These are phyloP conservation scores for Alternaria arborescens DNA, from an alignment of 2,329 filamentous ascomycete genomes.

Conservation along the genomic window DNA sequence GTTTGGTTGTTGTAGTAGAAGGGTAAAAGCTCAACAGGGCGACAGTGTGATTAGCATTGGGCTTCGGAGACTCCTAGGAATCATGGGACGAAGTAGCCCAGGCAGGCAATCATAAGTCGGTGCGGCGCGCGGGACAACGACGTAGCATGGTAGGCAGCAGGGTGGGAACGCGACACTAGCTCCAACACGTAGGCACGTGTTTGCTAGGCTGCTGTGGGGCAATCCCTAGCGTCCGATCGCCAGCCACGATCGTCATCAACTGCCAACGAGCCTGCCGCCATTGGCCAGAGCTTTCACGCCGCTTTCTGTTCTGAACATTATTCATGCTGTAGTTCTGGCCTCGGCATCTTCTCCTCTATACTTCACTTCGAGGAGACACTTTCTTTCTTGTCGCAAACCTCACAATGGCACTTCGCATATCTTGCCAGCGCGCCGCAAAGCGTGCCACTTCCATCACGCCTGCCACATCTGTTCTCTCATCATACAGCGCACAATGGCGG, in stretches of 20 bases:
- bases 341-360: conserved; percentile 11
- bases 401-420: conserved; percentile 52
- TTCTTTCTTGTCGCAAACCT: conserved; percentile 32
- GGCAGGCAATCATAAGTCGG: background rate
- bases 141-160: conserved; percentile 39
- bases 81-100: background rate
- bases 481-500: conserved; percentile 48
- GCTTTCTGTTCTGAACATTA: conserved; percentile 29
- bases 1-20: background rate
- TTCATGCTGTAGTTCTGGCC: conserved; percentile 34
- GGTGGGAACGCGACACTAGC: conserved; percentile 31
- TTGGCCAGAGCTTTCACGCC: conserved; percentile 37
- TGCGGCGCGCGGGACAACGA: conserved; percentile 7
- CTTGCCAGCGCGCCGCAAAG: conserved; percentile 43
- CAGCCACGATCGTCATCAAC: conserved; percentile 38
- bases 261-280: conserved; percentile 26
- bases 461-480: conserved; percentile 38
- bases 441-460: conserved; percentile 42
- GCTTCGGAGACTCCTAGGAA: background rate
- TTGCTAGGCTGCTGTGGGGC: conserved; percentile 2
- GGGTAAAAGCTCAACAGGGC: background rate
- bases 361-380: background rate
- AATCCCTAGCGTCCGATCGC: conserved; percentile 24
- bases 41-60: background rate
- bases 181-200: conserved; percentile 34